These are phyloP conservation scores for Thalassiosira exigua DNA, from an alignment of 352 stramenopile genomes.

Conservation along the genomic window DNA sequence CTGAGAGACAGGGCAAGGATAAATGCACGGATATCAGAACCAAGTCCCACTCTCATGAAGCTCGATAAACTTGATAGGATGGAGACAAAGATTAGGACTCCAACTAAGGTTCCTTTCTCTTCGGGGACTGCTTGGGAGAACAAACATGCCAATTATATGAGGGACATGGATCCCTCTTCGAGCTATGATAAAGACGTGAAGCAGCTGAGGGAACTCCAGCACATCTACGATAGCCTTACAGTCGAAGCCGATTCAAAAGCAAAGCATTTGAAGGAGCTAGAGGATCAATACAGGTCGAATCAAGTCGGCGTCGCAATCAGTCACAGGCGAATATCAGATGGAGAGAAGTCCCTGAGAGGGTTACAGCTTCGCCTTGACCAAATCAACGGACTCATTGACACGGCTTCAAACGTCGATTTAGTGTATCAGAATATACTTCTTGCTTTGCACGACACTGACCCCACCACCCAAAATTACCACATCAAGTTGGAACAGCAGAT, in stretches of 20 bases:
- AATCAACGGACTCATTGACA: constrained; percentile 43
- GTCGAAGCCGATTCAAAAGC: constrained; percentile 21
- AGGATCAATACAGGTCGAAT: constrained; percentile 17
- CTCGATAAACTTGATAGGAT: constrained; percentile 23
- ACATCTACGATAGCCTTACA: constrained; percentile 31
- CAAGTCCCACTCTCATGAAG: constrained; percentile 14
- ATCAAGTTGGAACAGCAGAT: constrained; percentile 62
- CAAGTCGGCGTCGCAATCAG: constrained; percentile 25
- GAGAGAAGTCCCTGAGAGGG: constrained; percentile 7
- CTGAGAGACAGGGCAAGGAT: constrained; percentile 29
- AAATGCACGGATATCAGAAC: constrained; percentile 22
- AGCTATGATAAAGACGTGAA: constrained; percentile 25
- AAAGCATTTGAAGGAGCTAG: constrained; percentile 36
- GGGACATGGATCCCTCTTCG: background rate
- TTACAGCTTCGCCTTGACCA: constrained; percentile 41
- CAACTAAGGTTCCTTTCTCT: constrained; percentile 24
- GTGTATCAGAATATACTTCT: constrained; percentile 50
- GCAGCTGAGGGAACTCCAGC: constrained; percentile 28
- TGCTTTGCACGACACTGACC: constrained; percentile 27
- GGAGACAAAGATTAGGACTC: constrained; percentile 18
- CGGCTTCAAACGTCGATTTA: constrained; percentile 33
- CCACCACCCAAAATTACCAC: constrained; percentile 33
- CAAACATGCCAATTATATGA: background rate
- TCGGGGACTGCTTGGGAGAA: constrained; percentile 3
- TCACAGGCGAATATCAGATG: background rate